Evolutionary conservation across 768 basidiomycete species (phyloP).

Genomic region (Baorangia bicolor): DNA sequence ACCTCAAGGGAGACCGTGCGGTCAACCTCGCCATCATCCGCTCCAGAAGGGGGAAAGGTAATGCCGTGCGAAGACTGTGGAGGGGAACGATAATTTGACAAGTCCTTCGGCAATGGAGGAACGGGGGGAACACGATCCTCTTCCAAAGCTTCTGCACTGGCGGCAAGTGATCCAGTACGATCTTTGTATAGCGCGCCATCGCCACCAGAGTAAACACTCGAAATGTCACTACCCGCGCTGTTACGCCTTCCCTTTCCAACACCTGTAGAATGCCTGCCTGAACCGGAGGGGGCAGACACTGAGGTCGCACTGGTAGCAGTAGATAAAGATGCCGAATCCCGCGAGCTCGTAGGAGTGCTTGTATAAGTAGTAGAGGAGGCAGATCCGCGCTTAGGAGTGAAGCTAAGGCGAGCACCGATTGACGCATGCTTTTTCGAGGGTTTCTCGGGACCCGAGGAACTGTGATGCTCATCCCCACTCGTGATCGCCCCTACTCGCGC

Average conservation of each 20-base stretch:
- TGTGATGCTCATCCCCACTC: slow-evolving; percentile 59
- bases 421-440: slow-evolving; percentile 64
- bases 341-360: slow-evolving; percentile 77
- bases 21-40: slow-evolving; percentile 47
- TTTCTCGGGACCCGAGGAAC: slow-evolving; percentile 53
- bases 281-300: slow-evolving; percentile 55
- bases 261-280: slow-evolving; percentile 68
- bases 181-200: slow-evolving; percentile 67
- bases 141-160: slow-evolving; percentile 58
- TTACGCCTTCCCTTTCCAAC: slow-evolving; percentile 65
- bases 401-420: slow-evolving; percentile 62
- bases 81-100: slow-evolving; percentile 74
- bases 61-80: slow-evolving; percentile 57
- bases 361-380: slow-evolving; percentile 87
- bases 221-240: slow-evolving; percentile 85
- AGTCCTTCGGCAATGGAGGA: slow-evolving; percentile 88
- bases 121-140: slow-evolving; percentile 83
- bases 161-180: slow-evolving; percentile 59
- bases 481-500: slow-evolving; percentile 40
- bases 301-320: slow-evolving; percentile 77
- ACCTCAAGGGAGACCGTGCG: slow-evolving; percentile 54
- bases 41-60: slow-evolving; percentile 46
- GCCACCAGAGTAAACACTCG: slow-evolving; percentile 62
- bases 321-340: slow-evolving; percentile 84
- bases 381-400: slow-evolving; percentile 85